Evolutionary conservation across 2,329 filamentous ascomycete species (phyloP).

Genomic region (Emydomyces testavorans): DNA sequence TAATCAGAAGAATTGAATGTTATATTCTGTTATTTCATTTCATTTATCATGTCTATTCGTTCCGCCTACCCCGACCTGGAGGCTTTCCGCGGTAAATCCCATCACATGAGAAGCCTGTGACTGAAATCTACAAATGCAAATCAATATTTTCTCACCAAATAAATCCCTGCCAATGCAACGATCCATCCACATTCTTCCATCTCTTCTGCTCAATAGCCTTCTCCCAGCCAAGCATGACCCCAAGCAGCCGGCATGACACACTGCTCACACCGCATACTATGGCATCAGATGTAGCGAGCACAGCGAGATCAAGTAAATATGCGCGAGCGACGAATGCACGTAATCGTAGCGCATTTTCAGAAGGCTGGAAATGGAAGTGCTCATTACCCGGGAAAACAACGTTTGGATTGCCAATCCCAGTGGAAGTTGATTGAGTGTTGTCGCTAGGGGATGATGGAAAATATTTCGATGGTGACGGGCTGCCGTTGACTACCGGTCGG

Average conservation of each 20-base stretch:
- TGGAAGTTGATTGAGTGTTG: background rate
- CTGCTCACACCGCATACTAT: conserved; percentile 64
- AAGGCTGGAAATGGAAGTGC: conserved; percentile 21
- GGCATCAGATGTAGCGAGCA: conserved; percentile 54
- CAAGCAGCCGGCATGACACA: conserved; percentile 56
- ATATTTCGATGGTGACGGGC: conserved; percentile 20
- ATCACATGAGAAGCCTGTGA: too few species aligned
- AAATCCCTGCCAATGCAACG: conserved; percentile 48
- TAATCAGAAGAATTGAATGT: too few species aligned
- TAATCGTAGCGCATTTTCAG: conserved; percentile 46
- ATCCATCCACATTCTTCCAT: conserved; percentile 73
- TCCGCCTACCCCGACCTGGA: too few species aligned
- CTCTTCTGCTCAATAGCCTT: conserved; percentile 35
- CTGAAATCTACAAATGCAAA: background rate
- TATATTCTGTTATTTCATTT: too few species aligned
- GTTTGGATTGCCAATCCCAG: background rate
- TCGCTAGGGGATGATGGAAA: conserved; percentile 9
- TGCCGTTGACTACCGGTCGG: conserved; percentile 29
- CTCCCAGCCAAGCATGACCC: conserved; percentile 82
- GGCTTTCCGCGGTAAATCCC: too few species aligned
- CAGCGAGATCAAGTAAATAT: conserved; percentile 68
- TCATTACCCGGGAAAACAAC: background rate
- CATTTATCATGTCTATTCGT: too few species aligned
- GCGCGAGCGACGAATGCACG: conserved; percentile 66
- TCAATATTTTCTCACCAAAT: conserved; percentile 18